Evolutionary conservation across 768 basidiomycete species (phyloP), one percentile per base, ranked within the genome.

Genomic region (Exsudoporus frostii): DNA sequence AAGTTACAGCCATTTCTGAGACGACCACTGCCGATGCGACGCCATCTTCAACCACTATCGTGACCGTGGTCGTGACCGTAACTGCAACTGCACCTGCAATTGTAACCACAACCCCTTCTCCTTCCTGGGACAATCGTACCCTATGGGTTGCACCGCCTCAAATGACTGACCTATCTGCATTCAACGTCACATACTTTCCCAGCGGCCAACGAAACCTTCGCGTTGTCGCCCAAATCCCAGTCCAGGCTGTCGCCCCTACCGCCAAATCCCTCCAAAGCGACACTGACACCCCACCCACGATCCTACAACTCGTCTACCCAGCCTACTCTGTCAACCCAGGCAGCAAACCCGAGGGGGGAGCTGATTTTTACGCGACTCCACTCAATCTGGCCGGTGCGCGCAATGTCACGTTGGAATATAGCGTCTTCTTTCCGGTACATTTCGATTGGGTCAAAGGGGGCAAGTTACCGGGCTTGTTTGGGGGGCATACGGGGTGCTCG

Each of bases 401-500:
- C 22, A 85, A 76, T 55, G 83, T 85, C 25, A 79, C 81, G 8
- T 63, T 90, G 40, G 70, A 62, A 20, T 95, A 92, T 65, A 83
- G 82, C 65, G 83, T 91, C 10, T 92, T 84, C 68, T 92, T 96
- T 63, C 88, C 88, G 0, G 54, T 48, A 0, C 79, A 83, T 55
- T 95, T 92, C 57, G 76, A 86, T 48, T 95, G 83, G 76, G 90
- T 91, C 17, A 75, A 80, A 48, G 92, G 81, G 5, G 93, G 93
- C 7, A 95, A 97, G 70, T 66, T 95, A 6, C 90, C 92, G 0
- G 93, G 92, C 1, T 56, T 93, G 5, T 91, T 84, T 60, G 87
- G 86, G 0, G 88, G 88, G 0, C 82, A 79, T 57, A 72, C 64
- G 4, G 78, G 71, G 7, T 91, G 89, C 65, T 89, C 88, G 19